Base-by-base conservation (phyloP, 129 eudicot genomes). In the Ambrosia artemisiifolia region DNA sequence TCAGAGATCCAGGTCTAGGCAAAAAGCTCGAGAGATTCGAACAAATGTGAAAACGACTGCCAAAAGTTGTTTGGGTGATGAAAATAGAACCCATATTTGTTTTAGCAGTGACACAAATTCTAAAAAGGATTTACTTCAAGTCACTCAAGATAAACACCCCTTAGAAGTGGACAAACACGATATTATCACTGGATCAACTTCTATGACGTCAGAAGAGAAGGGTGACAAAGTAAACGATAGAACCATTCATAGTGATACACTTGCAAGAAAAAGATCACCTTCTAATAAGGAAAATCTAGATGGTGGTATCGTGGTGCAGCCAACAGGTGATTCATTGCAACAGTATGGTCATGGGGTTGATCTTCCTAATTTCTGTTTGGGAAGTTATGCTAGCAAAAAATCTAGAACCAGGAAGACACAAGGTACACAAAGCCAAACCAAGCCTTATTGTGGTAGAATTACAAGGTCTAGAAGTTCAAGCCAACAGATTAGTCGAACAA, bases 1-100 rank as follows among this genome's bases (percentile, higher is more conserved):
- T 17, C 95, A 90, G 69, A 87, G 98, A 75, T 93, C 98, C 57
- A 90, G 62, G 79, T 84, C 98, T 8, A 83, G 98, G 67, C 98
- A 93, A 85, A 90, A 79, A 83, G 98, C 98, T 76, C 79, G 82
- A 38, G 86, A 87, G 85, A 91, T 82, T 35, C 96, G 96, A 17
- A 82, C 70, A 53, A 83, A 81, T 80, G 87, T 75, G 68, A 87
- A 83, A 72, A 63, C 85, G 24, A 11, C 81, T 28, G 74, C 70
- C 60, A 87, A 82, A 82, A 82, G 82, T 16, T 46, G 84, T 55
- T 73, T 63, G 42, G 61, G 79, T 60, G 36, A 70, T 68, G 85
- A 76, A 66, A 83, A 75, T 59, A 32, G 34, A 33, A 65, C 79
- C 28, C 59, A 30, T 54, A 60, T 36, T 67, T 77, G 73, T 59